phyloP scores from a whole-genome alignment of 106 monocot species.

The Cymbidium sinense region DNA sequence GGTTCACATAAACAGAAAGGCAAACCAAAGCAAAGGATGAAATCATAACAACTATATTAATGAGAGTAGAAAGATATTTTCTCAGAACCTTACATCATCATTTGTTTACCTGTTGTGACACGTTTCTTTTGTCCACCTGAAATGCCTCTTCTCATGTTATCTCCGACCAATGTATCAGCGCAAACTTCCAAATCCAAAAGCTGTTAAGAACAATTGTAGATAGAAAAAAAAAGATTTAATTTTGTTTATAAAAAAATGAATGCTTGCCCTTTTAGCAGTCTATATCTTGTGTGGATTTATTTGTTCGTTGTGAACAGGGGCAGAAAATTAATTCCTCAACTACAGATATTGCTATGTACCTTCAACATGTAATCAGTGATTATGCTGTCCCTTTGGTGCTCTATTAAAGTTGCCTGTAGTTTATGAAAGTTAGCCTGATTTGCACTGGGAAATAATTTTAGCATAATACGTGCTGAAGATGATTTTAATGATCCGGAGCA shows the following conservation, averaged over 20 bases:
- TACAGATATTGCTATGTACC: slow-evolving; percentile 5
- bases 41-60: background rate
- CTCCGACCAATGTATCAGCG: slow-evolving; percentile 31
- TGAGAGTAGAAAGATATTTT: background rate
- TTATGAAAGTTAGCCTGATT: background rate
- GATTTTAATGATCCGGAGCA: background rate
- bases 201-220: slow-evolving; percentile 4
- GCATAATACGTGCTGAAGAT: background rate
- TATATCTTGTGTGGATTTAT: background rate
- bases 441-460: background rate
- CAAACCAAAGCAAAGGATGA: background rate
- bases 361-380: slow-evolving; percentile 25
- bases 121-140: slow-evolving; percentile 33
- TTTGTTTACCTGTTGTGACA: slow-evolving; percentile 18
- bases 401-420: slow-evolving; percentile 15
- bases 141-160: slow-evolving; percentile 24
- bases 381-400: slow-evolving; percentile 11
- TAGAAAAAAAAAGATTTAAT: background rate
- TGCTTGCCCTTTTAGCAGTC: background rate
- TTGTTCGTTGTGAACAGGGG: background rate
- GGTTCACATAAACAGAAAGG: background rate
- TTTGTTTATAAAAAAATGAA: background rate
- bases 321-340: background rate
- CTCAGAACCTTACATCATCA: background rate
- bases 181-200: slow-evolving; percentile 28